phyloP scores from a whole-genome alignment of 2,329 filamentous ascomycete genomes.

The Teratosphaeria viscida region DNA sequence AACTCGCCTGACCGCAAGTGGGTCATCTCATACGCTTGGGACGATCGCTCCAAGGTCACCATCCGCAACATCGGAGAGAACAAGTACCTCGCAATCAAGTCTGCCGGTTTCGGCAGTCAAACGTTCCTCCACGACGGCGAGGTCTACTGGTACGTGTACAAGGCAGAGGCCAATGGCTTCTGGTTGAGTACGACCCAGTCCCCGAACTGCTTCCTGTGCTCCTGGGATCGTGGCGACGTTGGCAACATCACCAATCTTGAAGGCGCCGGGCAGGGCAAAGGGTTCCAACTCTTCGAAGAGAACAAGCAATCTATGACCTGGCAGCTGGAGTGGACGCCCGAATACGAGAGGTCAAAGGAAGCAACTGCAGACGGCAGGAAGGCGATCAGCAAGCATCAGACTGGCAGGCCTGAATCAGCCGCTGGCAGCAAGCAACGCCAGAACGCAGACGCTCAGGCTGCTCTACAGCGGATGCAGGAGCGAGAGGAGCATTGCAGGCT shows the following conservation, averaged over 20 bases:
- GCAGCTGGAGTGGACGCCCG: conserved; percentile 6
- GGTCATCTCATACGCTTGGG: conserved; percentile 6
- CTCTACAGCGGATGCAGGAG: not conserved
- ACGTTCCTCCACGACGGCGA: conserved; percentile 1
- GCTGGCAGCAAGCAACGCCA: not conserved
- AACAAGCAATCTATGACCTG: conserved; percentile 4
- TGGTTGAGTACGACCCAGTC: conserved; percentile 7
- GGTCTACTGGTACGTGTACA: conserved; percentile 6
- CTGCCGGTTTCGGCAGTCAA: conserved; percentile 1
- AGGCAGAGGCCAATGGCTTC: conserved; percentile 2
- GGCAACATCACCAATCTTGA: conserved; percentile 4
- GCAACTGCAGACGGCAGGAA: conserved; percentile 1
- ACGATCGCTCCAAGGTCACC: conserved; percentile 4
- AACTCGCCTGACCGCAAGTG: conserved; percentile 6
- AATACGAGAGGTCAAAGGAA: conserved; percentile 4
- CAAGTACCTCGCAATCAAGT: conserved; percentile 2
- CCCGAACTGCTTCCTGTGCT: conserved; percentile 5
- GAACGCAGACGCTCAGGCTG: conserved; percentile 1
- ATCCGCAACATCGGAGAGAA: conserved; percentile 1
- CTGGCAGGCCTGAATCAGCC: not conserved
- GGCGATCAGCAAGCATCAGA: conserved; percentile 2
- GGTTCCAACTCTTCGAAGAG: conserved; percentile 1
- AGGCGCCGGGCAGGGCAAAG: conserved; percentile 1
- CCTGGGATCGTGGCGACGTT: conserved; percentile 1
- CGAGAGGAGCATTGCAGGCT: not conserved